These are phyloP conservation scores for Pleoardoris graminearum DNA, from an alignment of 2,329 filamentous ascomycete species.

Conservation along the genomic window DNA sequence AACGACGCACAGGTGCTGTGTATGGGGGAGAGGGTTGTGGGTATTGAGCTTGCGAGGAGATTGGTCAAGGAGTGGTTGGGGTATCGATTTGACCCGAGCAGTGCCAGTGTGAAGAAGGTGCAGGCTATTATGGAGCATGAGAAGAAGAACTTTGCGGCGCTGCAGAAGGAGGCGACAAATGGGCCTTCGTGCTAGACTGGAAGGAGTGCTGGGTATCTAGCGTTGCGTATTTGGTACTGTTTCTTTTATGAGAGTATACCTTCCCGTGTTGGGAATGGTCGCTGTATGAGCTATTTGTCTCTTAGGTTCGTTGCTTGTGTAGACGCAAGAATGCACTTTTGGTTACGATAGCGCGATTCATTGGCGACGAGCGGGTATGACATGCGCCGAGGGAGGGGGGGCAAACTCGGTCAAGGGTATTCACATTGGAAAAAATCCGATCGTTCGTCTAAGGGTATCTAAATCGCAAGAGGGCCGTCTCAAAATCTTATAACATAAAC, in stretches of 20 bases:
- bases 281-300: too few relatives aligned
- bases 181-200: slow-evolving; percentile 7
- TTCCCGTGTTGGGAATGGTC: too few relatives aligned
- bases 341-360: too few relatives aligned
- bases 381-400: too few relatives aligned
- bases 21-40: slow-evolving; percentile 82
- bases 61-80: slow-evolving; percentile 80
- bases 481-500: not conserved
- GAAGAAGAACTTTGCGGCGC: slow-evolving; percentile 39
- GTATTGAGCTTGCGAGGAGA: slow-evolving; percentile 76
- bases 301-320: too few relatives aligned
- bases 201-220: too few relatives aligned
- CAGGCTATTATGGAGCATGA: slow-evolving; percentile 55
- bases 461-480: slow-evolving; percentile 2
- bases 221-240: too few relatives aligned
- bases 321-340: too few relatives aligned
- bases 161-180: slow-evolving; percentile 13
- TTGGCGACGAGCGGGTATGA: too few relatives aligned
- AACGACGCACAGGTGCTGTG: slow-evolving; percentile 88
- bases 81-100: slow-evolving; percentile 75
- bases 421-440: too few relatives aligned
- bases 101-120: slow-evolving; percentile 63
- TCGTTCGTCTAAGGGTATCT: slow-evolving; percentile 2
- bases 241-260: too few relatives aligned
- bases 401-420: too few relatives aligned